Percentiles rank a stretch among this genome's conserved stretches.
These are phyloP conservation scores for Oleoguttula mirabilis DNA, from an alignment of 495 filamentous ascomycete species.

Conservation along the genomic window DNA sequence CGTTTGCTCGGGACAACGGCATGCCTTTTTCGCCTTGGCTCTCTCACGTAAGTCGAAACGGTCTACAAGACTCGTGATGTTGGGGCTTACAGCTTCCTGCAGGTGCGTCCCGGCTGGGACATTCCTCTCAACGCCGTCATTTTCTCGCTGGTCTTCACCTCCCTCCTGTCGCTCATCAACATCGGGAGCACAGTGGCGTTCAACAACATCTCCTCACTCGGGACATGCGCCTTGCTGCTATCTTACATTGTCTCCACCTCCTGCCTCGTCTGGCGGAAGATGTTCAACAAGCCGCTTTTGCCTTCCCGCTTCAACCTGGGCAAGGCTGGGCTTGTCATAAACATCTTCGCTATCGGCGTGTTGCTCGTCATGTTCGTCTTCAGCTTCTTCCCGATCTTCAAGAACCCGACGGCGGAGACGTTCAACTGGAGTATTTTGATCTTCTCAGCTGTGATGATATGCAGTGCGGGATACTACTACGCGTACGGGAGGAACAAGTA, in stretches of 20 bases:
- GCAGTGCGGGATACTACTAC: conserved; percentile 20
- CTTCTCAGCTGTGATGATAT: conserved; percentile 17
- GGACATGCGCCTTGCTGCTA: conserved; percentile 1
- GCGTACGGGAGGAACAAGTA: conserved; percentile 21
- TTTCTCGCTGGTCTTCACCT: conserved; percentile 28
- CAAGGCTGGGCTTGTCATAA: conserved; percentile 29
- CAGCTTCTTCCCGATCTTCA: conserved; percentile 34
- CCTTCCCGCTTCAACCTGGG: conserved; percentile 24
- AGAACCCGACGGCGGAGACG: conserved; percentile 25
- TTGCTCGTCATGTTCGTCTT: conserved; percentile 35
- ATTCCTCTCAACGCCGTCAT: conserved; percentile 21
- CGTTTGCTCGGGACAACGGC: conserved; percentile 50
- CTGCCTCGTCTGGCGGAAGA: conserved; percentile 15
- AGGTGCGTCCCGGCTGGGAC: conserved; percentile 1
- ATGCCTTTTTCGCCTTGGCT: conserved; percentile 38
- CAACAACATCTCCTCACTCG: conserved; percentile 36
- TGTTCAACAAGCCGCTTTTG: conserved; percentile 23
- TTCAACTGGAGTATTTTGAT: conserved; percentile 38
- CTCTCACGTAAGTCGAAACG: neutral
- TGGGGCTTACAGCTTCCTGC: neutral
- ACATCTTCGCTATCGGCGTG: conserved; percentile 34
- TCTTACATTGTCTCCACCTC: conserved; percentile 17
- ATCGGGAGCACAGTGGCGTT: conserved; percentile 39
- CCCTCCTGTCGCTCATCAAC: conserved; percentile 36
- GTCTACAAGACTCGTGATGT: neutral